Evolutionary conservation across 1,139 yeast genomes (phyloP), one percentile per base, ranked within the genome.

Genomic region (Yamadazyma diospyri): DNA sequence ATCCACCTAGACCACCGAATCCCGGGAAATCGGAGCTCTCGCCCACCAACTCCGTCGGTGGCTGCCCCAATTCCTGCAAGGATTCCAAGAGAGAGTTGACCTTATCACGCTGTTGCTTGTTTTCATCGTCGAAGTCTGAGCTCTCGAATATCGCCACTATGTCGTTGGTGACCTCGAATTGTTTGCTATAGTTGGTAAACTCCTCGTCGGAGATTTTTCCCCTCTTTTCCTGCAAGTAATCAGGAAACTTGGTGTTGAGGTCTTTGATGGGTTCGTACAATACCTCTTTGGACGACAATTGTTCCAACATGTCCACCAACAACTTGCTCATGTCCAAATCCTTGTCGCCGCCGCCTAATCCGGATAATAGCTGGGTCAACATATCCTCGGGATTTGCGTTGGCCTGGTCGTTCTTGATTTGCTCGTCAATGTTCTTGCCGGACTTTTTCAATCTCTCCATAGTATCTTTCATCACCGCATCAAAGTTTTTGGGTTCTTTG

Each of bases 231-330:
- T 63, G 56, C 42, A 83, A 63, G 71, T 79, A 83, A 12, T 57
- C 72, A 3, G 86, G 85, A 51, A 77, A 80, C 45, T 85, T 86
- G 14, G 68, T 62, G 42, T 81, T 77, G 56, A 89, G 70, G 40
- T 87, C 95, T 50, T 81, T 83, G 61, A 92, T 74, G 2, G 97
- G 96, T 46, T 84, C 95, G 53, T 86, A 89, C 30, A 92, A 68
- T 19, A 89, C 86, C 37, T 82, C 94, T 54, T 87, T 89, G 6
- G 94, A 80, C 13, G 94, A 78, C 56, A 92, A 72, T 54, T 87
- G 94, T 40, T 81, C 82, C 50, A 92, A 69, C 81, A 89, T 81
- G 34, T 84, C 88, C 17, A 76, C 73, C 42, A 89, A 67, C 28
- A 89, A 66, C 41, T 78, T 77, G 33, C 83, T 72, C 69, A 66